These are phyloP conservation scores for Aspergillus arachidicola DNA, from an alignment of 2,329 filamentous ascomycete genomes.

Conservation along the genomic window DNA sequence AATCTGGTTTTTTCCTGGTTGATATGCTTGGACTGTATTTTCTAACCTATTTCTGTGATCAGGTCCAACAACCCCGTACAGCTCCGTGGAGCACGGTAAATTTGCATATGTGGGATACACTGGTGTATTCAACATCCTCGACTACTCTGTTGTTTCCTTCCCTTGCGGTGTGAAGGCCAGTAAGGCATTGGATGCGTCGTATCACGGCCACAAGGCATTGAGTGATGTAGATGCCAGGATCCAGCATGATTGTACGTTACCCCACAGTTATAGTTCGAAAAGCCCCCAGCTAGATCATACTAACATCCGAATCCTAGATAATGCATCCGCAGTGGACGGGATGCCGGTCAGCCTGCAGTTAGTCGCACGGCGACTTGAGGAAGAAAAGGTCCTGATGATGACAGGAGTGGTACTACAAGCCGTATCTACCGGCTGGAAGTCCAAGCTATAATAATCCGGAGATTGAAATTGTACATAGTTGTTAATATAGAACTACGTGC, in stretches of 20 bases:
- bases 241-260: constrained; percentile 15
- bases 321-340: constrained; percentile 17
- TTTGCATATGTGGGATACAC: constrained; percentile 23
- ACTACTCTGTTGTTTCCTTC: constrained; percentile 24
- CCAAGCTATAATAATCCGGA: background rate
- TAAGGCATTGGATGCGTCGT: constrained; percentile 10
- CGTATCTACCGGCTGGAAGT: constrained; percentile 13
- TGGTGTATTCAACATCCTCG: constrained; percentile 24
- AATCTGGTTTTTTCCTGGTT: background rate
- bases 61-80: constrained; percentile 25
- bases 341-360: constrained; percentile 34
- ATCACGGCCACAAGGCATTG: constrained; percentile 6
- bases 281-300: background rate
- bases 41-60: background rate
- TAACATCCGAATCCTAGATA: background rate
- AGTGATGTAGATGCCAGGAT: constrained; percentile 14
- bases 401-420: constrained; percentile 37
- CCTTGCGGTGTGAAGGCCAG: constrained; percentile 22
- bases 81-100: constrained; percentile 21
- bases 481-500: too few relatives aligned
- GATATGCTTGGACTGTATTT: background rate
- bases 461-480: background rate
- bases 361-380: constrained; percentile 33
- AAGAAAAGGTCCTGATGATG: constrained; percentile 42
- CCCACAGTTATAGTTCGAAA: background rate